phyloP scores from a whole-genome alignment of 1,284 basidiomycete genomes.

The Polyporus tsugae region DNA sequence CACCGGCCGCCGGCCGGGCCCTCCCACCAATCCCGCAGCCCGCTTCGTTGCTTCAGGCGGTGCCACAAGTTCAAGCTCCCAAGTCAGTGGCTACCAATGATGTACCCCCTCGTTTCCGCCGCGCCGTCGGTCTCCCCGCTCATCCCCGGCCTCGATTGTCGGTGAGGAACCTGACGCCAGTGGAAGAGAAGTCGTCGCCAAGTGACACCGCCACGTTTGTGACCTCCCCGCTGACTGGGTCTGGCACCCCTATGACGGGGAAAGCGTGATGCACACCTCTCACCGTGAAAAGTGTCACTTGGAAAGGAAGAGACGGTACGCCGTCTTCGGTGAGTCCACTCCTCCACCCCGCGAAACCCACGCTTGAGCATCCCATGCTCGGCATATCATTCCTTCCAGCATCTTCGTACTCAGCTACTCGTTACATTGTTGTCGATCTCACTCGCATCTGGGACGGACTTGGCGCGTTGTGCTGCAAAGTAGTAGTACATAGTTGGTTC shows the following conservation, averaged over 20 bases:
- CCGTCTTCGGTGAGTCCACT: slow-evolving; percentile 3
- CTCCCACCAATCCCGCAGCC: slow-evolving; percentile 19
- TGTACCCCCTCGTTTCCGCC: slow-evolving; percentile 27
- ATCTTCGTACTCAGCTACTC: slow-evolving; percentile 3
- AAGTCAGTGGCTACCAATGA: background rate
- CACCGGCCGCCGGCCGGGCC: slow-evolving; percentile 7
- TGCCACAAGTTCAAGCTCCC: slow-evolving; percentile 8
- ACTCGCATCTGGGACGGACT: slow-evolving; percentile 7
- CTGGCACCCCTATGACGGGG: slow-evolving; percentile 29
- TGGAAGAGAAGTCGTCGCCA: slow-evolving; percentile 35
- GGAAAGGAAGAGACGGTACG: slow-evolving; percentile 5
- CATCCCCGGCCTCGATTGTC: slow-evolving; percentile 37
- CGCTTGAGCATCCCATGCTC: background rate
- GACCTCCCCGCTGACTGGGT: slow-evolving; percentile 27
- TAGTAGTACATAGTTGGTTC: slow-evolving; percentile 5
- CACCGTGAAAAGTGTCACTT: background rate
- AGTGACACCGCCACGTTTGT: slow-evolving; percentile 26
- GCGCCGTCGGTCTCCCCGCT: slow-evolving; percentile 39
- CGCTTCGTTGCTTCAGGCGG: slow-evolving; percentile 3
- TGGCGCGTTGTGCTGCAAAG: slow-evolving; percentile 6
- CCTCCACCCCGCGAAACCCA: slow-evolving; percentile 1
- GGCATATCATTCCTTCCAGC: background rate
- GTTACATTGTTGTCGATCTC: slow-evolving; percentile 5
- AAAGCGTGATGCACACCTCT: slow-evolving; percentile 20
- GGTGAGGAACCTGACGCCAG: slow-evolving; percentile 46